Conservation (phyloP, 1,139 yeast genomes). For the Zygosaccharomyces pseudobailii region DNA sequence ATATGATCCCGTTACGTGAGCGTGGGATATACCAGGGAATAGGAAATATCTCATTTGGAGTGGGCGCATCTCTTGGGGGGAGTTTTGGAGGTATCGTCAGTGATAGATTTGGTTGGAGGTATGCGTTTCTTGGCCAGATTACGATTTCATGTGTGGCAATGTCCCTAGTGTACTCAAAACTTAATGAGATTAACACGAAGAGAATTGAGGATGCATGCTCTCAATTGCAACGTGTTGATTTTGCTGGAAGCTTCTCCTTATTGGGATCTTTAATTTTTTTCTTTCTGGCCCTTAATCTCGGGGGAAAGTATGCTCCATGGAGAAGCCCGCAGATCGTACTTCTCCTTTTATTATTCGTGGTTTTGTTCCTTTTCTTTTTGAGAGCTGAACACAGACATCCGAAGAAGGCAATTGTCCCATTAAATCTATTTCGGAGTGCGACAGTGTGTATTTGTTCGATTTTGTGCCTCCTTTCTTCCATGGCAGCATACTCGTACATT, state of each 20-base stretch:
- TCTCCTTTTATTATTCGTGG: conserved; percentile 2
- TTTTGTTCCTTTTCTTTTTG: conserved; percentile 2
- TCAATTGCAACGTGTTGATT: conserved; percentile 8
- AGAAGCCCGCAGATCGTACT: conserved; percentile 7
- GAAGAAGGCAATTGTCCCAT: conserved; percentile 7
- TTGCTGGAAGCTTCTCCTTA: conserved; percentile 9
- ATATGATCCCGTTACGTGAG: conserved; percentile 50
- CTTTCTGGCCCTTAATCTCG: conserved; percentile 10
- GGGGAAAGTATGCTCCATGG: conserved; percentile 8
- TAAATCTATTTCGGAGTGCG: conserved; percentile 1
- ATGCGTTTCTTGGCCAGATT: conserved; percentile 53
- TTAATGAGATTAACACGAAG: conserved; percentile 24
- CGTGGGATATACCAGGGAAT: conserved; percentile 58
- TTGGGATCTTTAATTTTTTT: conserved; percentile 8
- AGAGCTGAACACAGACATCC: conserved; percentile 5
- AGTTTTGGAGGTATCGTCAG: conserved; percentile 43
- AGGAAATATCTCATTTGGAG: conserved; percentile 57
- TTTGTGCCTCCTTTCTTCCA: conserved; percentile 5
- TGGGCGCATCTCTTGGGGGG: conserved; percentile 69
- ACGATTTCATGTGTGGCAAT: conserved; percentile 46
- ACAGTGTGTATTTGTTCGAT: conserved; percentile 5
- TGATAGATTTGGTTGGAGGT: conserved; percentile 73
- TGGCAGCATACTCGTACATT: conserved; percentile 10
- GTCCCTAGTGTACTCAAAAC: conserved; percentile 34
- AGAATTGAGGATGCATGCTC: not conserved